Evolutionary conservation across 73 alveolate species (phyloP), one percentile per base, ranked within the genome.

Genomic region (Tetrahymena elliotti): DNA sequence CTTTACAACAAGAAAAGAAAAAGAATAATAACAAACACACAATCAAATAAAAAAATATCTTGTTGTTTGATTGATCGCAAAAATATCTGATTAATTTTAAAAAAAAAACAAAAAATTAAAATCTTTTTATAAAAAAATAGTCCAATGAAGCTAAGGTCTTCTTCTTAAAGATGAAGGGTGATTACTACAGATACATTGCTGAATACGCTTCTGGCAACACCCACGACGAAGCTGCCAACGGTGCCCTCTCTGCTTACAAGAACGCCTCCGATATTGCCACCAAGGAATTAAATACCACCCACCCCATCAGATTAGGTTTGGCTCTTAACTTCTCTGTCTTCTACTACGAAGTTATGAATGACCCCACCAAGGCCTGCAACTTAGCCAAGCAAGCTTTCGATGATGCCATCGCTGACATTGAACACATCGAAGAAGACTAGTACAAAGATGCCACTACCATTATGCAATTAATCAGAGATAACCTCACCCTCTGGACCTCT

Each of bases 351-450:
- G 99, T 98, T 35, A 84, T 97, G 96, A 96, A 97, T 53, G 99
- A 98, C 95, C 97, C 96, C 93, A 95, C 94, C 93, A 98, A 97
- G 84, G 99, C 99, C 68, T 97, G 98, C 95, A 93, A 96, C 93
- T 95, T 98, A 39, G 99, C 99, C 35, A 97, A 97, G 93, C 96
- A 97, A 94, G 98, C 97, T 41, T 92, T 96, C 84, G 99, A 98
- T 95, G 99, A 97, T 93, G 99, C 99, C 53, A 98, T 97, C 93
- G 98, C 98, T 22, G 99, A 98, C 83, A 96, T 98, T 53, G 99
- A 98, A 93, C 96, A 97, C 93, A 96, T 97, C 83, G 96, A 96
- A 83, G 99, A 98, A 94, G 99, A 97, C 41, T 96, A 96, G 94
- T 97, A 97, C 96, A 98, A 98, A 94, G 99, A 98, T 93, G 97